Evolutionary conservation across 2,329 filamentous ascomycete genomes (phyloP).

Genomic region (Cordyceps javanica): DNA sequence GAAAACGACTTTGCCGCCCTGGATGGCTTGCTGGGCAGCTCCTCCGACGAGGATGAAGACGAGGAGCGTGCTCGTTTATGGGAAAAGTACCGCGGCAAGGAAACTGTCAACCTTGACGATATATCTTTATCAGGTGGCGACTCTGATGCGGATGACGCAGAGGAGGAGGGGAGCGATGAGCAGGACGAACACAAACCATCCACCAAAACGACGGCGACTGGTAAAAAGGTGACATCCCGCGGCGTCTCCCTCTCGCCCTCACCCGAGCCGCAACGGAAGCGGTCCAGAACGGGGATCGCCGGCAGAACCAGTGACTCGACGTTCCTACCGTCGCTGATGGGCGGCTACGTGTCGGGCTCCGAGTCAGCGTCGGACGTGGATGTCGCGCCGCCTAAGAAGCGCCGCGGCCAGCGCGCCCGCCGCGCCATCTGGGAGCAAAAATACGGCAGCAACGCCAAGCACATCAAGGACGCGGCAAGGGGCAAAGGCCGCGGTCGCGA

Average conservation of each 20-base stretch:
- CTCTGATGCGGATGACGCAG: constrained; percentile 16
- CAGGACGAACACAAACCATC: constrained; percentile 20
- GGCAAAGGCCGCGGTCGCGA: constrained; percentile 31
- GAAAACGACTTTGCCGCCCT: constrained; percentile 35
- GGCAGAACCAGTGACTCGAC: constrained; percentile 38
- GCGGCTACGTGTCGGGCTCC: constrained; percentile 72
- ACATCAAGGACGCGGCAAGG: constrained; percentile 42
- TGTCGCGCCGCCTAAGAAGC: constrained; percentile 57
- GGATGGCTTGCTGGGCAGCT: constrained; percentile 39
- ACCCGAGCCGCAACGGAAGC: constrained; percentile 22
- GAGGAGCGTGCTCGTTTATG: constrained; percentile 28
- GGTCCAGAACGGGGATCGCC: constrained; percentile 19
- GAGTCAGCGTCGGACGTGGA: constrained; percentile 66
- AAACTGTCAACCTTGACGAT: constrained; percentile 33
- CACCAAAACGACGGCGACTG: constrained; percentile 11
- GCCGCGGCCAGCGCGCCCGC: constrained; percentile 71
- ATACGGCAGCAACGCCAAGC: constrained; percentile 64
- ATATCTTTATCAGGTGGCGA: constrained; percentile 33
- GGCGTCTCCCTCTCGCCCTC: constrained; percentile 20
- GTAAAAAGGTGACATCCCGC: constrained; percentile 14
- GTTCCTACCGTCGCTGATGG: constrained; percentile 71
- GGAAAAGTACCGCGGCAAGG: constrained; percentile 26
- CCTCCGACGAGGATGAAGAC: constrained; percentile 32
- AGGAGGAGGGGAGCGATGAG: constrained; percentile 22
- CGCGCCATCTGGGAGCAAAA: constrained; percentile 78